Percentiles rank a stretch among this genome's conserved stretches.
phyloP scores from a whole-genome alignment of 768 basidiomycete genomes.

The Tricholoma flavovirens region DNA sequence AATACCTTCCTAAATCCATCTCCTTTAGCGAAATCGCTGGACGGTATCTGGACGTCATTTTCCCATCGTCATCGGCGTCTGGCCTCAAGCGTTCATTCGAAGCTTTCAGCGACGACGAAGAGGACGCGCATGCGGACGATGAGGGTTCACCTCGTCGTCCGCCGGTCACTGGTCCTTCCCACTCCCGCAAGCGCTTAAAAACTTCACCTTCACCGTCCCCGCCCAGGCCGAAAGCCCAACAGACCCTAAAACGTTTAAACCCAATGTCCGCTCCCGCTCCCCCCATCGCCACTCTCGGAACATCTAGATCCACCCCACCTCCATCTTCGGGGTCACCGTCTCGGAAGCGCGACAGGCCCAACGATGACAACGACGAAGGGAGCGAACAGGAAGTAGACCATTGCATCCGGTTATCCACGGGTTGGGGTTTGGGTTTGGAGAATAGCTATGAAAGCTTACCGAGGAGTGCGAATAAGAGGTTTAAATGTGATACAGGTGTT shows the following conservation, averaged over 20 bases:
- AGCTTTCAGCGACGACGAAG: background rate
- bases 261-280: background rate
- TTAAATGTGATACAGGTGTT: no score
- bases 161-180: background rate
- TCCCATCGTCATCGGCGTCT: background rate
- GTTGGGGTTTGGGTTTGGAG: background rate
- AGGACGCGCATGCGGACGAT: background rate
- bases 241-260: background rate
- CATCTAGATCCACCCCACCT: no score
- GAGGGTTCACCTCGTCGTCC: background rate
- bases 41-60: background rate
- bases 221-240: background rate
- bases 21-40: background rate
- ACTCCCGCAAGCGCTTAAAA: background rate
- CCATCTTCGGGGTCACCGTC: background rate
- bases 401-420: conserved; percentile 1
- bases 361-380: conserved; percentile 4
- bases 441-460: background rate
- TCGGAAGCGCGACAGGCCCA: conserved; percentile 6
- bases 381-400: conserved; percentile 13
- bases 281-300: background rate
- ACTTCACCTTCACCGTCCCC: background rate
- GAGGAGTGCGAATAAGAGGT: background rate
- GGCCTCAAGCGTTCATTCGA: background rate
- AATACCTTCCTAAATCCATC: background rate